Percentiles rank a stretch among this genome's conserved stretches.
Conservation (phyloP, 805 yeast species). For the Danielia reshetovae region DNA sequence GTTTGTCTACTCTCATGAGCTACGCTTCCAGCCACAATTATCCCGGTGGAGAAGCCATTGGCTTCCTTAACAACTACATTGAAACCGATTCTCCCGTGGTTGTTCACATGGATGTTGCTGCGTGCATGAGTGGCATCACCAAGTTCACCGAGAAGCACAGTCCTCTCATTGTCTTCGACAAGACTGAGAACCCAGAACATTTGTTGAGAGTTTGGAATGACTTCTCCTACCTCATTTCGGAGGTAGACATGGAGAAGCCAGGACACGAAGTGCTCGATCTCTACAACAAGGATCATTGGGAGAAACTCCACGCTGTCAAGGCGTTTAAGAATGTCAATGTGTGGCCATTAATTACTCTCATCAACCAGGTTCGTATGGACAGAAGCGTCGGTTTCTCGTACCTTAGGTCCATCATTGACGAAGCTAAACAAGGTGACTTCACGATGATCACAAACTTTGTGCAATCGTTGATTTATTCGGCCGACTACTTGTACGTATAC, state of each 20-base stretch:
- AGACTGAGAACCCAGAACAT: slow-evolving; percentile 52
- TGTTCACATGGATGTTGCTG: slow-evolving; percentile 73
- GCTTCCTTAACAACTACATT: slow-evolving; percentile 45
- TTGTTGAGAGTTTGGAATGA: slow-evolving; percentile 31
- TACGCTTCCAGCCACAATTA: slow-evolving; percentile 71
- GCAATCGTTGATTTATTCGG: slow-evolving; percentile 9
- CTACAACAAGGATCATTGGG: slow-evolving; percentile 11
- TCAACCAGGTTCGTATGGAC: not conserved
- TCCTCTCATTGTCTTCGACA: slow-evolving; percentile 54
- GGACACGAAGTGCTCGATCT: slow-evolving; percentile 6
- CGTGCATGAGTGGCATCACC: slow-evolving; percentile 87
- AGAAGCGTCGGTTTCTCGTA: not conserved
- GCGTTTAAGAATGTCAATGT: slow-evolving; percentile 19
- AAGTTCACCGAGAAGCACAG: slow-evolving; percentile 62
- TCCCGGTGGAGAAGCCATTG: slow-evolving; percentile 82
- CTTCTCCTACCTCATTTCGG: slow-evolving; percentile 29
- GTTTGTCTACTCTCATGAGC: slow-evolving; percentile 49
- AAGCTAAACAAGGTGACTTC: slow-evolving; percentile 3
- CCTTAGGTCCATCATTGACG: no score
- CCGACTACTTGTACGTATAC: slow-evolving; percentile 28
- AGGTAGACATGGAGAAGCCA: slow-evolving; percentile 14
- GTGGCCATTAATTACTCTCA: not conserved
- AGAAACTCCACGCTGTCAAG: slow-evolving; percentile 22
- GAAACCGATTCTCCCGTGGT: slow-evolving; percentile 22
- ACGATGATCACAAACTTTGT: slow-evolving; percentile 12